Percentiles rank a stretch among this genome's conserved stretches.
Evolutionary conservation across 176 grass and related monocot species (phyloP).

Genomic region (Ananas comosus): DNA sequence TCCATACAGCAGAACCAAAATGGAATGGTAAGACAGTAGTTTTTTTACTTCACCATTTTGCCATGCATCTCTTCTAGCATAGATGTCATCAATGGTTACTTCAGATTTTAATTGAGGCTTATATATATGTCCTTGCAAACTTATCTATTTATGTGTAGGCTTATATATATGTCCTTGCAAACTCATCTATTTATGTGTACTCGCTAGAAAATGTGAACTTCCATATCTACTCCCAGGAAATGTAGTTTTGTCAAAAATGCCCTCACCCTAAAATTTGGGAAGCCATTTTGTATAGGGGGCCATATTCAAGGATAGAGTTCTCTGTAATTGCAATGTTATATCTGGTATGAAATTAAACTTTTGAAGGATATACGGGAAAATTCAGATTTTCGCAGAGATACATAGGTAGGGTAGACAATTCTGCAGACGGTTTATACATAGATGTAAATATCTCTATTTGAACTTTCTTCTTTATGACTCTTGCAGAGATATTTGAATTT

Average conservation of each 20-base stretch:
- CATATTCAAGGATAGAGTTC: no score
- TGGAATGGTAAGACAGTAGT: constrained; percentile 59
- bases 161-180: background rate
- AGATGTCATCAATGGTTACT: background rate
- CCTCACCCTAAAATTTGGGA: no score
- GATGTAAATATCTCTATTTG: constrained; percentile 11
- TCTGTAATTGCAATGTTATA: background rate
- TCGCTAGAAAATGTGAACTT: no score
- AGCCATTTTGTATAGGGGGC: no score
- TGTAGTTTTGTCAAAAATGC: no score
- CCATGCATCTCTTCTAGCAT: constrained; percentile 9
- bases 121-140: background rate
- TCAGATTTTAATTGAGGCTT: background rate
- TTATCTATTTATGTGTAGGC: background rate
- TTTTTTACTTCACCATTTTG: constrained; percentile 11
- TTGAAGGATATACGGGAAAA: background rate
- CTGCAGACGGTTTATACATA: constrained; percentile 4
- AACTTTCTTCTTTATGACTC: constrained; percentile 15
- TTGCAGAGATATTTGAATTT: constrained; percentile 94
- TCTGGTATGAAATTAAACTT: background rate
- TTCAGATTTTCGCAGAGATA: background rate
- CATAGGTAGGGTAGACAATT: constrained; percentile 7
- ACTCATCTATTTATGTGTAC: background rate
- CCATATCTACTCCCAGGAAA: no score
- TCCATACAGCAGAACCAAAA: constrained; percentile 70